Percentiles rank a stretch among this genome's conserved stretches.
phyloP scores from a whole-genome alignment of 768 basidiomycete genomes.

The Jaapia argillacea region DNA sequence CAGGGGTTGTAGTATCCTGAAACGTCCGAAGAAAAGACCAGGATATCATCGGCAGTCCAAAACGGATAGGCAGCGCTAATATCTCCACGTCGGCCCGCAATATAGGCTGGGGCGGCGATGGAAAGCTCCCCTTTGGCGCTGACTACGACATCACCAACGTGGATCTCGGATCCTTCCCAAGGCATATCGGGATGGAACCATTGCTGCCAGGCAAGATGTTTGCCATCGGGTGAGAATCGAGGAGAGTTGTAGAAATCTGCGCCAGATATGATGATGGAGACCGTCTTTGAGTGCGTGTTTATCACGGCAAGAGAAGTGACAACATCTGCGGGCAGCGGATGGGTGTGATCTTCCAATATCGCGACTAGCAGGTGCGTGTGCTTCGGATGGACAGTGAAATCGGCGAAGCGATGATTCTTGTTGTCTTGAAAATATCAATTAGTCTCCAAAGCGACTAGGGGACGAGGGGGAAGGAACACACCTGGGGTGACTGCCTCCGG shows the following conservation, averaged over 20 bases:
- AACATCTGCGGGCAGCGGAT: constrained; percentile 36
- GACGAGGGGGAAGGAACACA: constrained; percentile 18
- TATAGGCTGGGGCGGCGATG: constrained; percentile 27
- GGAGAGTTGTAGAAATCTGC: constrained; percentile 67
- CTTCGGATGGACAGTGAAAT: constrained; percentile 47
- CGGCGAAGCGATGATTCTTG: constrained; percentile 48
- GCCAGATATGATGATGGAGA: constrained; percentile 40
- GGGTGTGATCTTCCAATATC: constrained; percentile 64
- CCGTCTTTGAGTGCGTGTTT: constrained; percentile 31
- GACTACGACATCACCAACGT: constrained; percentile 34
- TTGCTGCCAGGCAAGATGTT: constrained; percentile 47
- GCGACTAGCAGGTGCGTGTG: constrained; percentile 45
- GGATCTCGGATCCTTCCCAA: constrained; percentile 55
- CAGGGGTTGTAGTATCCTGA: constrained; percentile 65
- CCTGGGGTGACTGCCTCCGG: constrained; percentile 53
- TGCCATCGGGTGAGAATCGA: constrained; percentile 49
- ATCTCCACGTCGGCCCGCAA: constrained; percentile 43
- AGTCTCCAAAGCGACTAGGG: neutral
- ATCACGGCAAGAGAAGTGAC: constrained; percentile 50
- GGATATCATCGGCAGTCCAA: constrained; percentile 45
- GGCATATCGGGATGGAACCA: constrained; percentile 69
- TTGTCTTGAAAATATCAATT: constrained; percentile 24
- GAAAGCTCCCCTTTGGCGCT: too few relatives aligned
- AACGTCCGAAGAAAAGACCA: constrained; percentile 57
- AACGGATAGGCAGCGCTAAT: constrained; percentile 47